Conservation (phyloP, 192 early-diverging fungal genomes). For the Backusella australiensis region DNA sequence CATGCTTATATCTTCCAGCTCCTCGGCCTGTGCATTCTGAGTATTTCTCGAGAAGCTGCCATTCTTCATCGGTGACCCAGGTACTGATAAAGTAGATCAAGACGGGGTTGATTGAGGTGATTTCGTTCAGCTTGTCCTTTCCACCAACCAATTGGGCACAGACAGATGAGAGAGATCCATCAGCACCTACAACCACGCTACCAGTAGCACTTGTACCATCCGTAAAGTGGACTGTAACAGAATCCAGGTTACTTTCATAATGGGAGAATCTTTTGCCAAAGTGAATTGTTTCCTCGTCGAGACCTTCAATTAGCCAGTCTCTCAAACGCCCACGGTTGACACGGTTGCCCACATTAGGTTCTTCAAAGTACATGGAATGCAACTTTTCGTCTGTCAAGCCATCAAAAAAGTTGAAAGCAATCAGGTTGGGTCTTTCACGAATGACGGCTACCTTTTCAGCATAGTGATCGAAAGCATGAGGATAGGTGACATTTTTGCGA, state of each 20-base stretch:
- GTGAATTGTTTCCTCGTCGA: not conserved
- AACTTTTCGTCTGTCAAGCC: not conserved
- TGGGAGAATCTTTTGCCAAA: slow-evolving; percentile 20
- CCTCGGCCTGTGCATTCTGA: not conserved
- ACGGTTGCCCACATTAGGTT: not conserved
- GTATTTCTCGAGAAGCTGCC: not conserved
- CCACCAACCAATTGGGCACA: slow-evolving; percentile 18
- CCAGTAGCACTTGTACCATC: slow-evolving; percentile 23
- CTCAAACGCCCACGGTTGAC: not conserved
- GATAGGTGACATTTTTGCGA: not conserved
- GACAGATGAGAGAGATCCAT: slow-evolving; percentile 31
- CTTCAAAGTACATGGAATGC: not conserved
- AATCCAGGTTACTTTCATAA: slow-evolving; percentile 9
- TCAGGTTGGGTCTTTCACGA: not conserved
- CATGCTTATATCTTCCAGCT: not conserved
- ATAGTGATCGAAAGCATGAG: slow-evolving; percentile 7
- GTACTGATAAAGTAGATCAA: not conserved
- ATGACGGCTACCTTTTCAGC: slow-evolving; percentile 1
- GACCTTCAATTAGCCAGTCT: slow-evolving; percentile 1
- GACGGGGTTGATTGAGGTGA: not conserved
- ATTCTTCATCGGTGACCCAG: slow-evolving; percentile 14
- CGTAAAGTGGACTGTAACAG: slow-evolving; percentile 14
- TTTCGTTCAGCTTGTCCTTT: not conserved
- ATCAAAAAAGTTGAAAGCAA: not conserved
- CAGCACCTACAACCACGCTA: slow-evolving; percentile 32